Evolutionary conservation across 176 grass and related monocot species (phyloP), one percentile per base, ranked within the genome.

Genomic region (Cymbopogon citratus): DNA sequence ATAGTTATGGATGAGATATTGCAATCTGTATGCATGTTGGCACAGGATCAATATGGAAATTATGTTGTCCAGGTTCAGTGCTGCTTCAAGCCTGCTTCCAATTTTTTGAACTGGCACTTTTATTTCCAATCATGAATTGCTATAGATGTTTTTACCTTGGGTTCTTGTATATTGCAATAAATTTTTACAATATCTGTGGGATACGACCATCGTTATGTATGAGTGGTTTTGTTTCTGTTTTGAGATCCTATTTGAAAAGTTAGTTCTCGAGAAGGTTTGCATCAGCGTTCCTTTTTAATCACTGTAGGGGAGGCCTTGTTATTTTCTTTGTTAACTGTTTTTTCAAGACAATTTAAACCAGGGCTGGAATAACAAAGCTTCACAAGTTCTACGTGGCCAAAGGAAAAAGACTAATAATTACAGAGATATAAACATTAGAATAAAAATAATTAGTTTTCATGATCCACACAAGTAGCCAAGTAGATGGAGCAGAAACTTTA

Each of bases 1-100:
- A 81, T 95, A 67, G 90, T 92, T 49, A 95, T 95, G 93, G 85
- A 92, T 72, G 93, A 95, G 52, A 88, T 95, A 86, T 81, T 95
- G 68, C 87, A 88, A 54, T 92, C 93, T 92, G 85, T 92, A 63
- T 92, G 93, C 80, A 75, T 88, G 85, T 80, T 95, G 71, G 93
- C 93, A 41, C 93, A 95, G 75, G 93, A 95, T 62, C 93, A 95
- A 77, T 95, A 95, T 43, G 93, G 93, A 64, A 95, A 95, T 78
- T 95, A 95, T 77, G 93, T 95, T 79, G 87, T 95, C 75, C 93
- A 95, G 93, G 93, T 95, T 69, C 46, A 74, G 29, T 46, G 84
- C 43, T 2, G 29, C 66, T 88, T 77, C n/a, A n/a, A n/a, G n/a
- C 3, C 9, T 7, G 6, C 7, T 40, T 40, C 6, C 31, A 66